Evolutionary conservation across 2,329 filamentous ascomycete genomes (phyloP).

Genomic region (Neonectria faginata): DNA sequence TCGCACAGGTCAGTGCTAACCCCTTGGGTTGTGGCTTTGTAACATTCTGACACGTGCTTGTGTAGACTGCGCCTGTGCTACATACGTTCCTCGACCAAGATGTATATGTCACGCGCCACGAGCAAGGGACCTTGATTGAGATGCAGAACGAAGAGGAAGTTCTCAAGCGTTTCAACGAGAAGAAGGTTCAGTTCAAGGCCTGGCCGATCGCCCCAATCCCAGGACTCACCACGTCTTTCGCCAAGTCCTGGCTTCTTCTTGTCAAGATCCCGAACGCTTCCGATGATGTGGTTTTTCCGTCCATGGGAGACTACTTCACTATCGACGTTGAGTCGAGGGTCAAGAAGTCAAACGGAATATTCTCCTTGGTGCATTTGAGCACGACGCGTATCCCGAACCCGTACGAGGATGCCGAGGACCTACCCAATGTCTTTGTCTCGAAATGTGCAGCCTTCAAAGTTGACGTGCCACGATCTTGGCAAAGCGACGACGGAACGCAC

Average conservation of each 20-base stretch:
- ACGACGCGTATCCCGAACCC: constrained; percentile 48
- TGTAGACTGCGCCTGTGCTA: constrained; percentile 28
- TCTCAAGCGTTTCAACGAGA: constrained; percentile 45
- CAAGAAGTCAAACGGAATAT: constrained; percentile 33
- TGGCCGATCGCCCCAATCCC: constrained; percentile 50
- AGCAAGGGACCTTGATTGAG: constrained; percentile 50
- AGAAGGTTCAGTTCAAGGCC: constrained; percentile 32
- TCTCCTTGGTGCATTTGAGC: constrained; percentile 43
- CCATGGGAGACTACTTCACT: constrained; percentile 44
- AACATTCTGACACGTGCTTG: constrained; percentile 22
- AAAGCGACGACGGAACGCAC: constrained; percentile 38
- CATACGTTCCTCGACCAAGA: constrained; percentile 39
- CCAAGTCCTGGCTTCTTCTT: constrained; percentile 49
- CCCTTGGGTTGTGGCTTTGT: background rate
- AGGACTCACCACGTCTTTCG: constrained; percentile 45
- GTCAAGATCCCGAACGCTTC: constrained; percentile 40
- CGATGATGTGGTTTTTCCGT: constrained; percentile 43
- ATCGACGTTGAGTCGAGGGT: constrained; percentile 45
- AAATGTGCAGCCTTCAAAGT: constrained; percentile 51
- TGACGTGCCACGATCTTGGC: constrained; percentile 49
- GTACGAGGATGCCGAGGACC: constrained; percentile 40
- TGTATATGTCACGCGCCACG: constrained; percentile 45
- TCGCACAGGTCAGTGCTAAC: constrained; percentile 21
- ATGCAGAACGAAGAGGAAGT: constrained; percentile 48
- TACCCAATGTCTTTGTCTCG: constrained; percentile 22